Evolutionary conservation across 352 stramenopile species (phyloP), one percentile per base, ranked within the genome.

Genomic region (Albugo candida): DNA sequence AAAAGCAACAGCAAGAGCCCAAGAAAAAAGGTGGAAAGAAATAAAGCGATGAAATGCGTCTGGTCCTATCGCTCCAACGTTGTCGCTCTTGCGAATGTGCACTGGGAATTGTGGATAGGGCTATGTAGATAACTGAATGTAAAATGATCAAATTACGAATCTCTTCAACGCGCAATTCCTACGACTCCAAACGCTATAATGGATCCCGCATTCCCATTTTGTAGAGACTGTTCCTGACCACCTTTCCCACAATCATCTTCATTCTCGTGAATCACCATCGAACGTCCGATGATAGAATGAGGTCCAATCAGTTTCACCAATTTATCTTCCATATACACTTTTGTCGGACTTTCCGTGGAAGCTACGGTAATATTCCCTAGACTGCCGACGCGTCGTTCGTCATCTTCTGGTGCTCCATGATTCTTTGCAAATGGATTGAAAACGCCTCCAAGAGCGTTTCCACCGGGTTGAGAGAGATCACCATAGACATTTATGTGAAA

Each of bases 361-460:
- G 56, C 49, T 44, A 79, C 77, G 48, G 86, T 70, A 20, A 96
- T 58, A 64, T 96, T 95, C 60, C 92, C 92, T 39, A 98, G 70
- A 52, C 83, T 88, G 46, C 94, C 94, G 3, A 97, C 92, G 57
- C 95, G 95, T 48, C 93, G 76, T 54, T 97, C 88, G 47, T 97
- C 92, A 63, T 97, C 93, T 44, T 95, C 78, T 3, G 94, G 93
- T 12, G 68, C 78, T 37, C 94, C 94, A 66, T 98, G 93, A 67
- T 94, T 97, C 70, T 97, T 97, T 72, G 91, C 91, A 65, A 97
- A 98, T 44, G 92, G 93, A 70, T 98, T 98, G 74, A 98, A 98
- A 43, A 97, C 93, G 45, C 83, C 80, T 46, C 91, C 92, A 47
- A 83, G 73, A 13, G 71, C 65, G 21, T 58, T 66, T 49, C 70